phyloP scores from a whole-genome alignment of 2,329 filamentous ascomycete genomes.

The Sporothrix luriei region DNA sequence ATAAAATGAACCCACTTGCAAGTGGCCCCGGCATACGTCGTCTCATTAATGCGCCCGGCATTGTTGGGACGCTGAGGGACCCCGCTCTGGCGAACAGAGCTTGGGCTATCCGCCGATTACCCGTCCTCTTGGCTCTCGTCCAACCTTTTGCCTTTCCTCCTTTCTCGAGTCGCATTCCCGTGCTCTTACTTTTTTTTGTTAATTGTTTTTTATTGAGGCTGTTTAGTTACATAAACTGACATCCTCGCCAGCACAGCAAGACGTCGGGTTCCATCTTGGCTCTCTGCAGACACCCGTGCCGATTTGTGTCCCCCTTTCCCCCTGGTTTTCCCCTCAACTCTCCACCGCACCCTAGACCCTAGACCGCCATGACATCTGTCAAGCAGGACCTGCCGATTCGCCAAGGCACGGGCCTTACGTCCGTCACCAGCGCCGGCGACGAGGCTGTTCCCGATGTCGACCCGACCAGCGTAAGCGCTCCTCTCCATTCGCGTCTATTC shows the following conservation, averaged over 20 bases:
- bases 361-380: slow-evolving; percentile 24
- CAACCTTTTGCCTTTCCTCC: not conserved
- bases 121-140: slow-evolving; percentile 1
- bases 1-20: not conserved
- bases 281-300: slow-evolving; percentile 15
- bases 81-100: slow-evolving; percentile 16
- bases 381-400: slow-evolving; percentile 36
- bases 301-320: not conserved
- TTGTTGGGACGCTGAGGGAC: slow-evolving; percentile 20
- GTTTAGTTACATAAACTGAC: not conserved
- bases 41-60: slow-evolving; percentile 26
- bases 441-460: slow-evolving; percentile 62
- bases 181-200: not conserved
- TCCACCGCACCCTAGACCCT: not conserved
- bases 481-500: not conserved
- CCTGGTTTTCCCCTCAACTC: not conserved
- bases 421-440: slow-evolving; percentile 52
- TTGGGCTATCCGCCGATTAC: slow-evolving; percentile 4
- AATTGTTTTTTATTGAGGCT: not conserved
- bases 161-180: slow-evolving; percentile 12
- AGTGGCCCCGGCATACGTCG: slow-evolving; percentile 21
- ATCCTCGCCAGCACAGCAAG: not conserved
- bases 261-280: not conserved
- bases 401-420: slow-evolving; percentile 36
- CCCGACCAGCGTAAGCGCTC: slow-evolving; percentile 55